Evolutionary conservation across 441 rosid genomes (phyloP), one percentile per base, ranked within the genome.

Genomic region (Arabidopsis lyrata): DNA sequence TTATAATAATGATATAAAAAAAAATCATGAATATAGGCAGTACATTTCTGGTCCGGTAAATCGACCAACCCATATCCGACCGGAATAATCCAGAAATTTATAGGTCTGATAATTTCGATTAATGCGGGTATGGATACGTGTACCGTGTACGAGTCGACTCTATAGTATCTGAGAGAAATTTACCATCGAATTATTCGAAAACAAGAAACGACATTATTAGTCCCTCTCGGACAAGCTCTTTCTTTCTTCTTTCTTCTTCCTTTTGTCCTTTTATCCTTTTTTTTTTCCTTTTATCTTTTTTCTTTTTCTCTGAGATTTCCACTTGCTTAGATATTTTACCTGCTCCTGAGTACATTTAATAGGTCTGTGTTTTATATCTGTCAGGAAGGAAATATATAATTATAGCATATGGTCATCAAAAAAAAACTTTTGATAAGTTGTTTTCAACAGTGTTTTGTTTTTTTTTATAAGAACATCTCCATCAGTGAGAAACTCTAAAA

Each of bases 221-320:
- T 11, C 47, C 7, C 16, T 58, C 38, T 70, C 18, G 5, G 7
- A 45, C 6, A 16, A 27, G 8, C 54, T 70, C 12, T 55, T 4
- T 44, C 27, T 32, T 53, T 72, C 11, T 4, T 44, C 27, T 32
- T 53, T 72, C 11, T 22, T 53, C 24, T 27, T 12, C 55, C 2
- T 42, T 62, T 41, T 72, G 55, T 53, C 36, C 18, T 62, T 45
- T 36, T 32, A 29, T 47, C 53, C 14, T 36, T 52, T 42, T 60
- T 47, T 44, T 0, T 29, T 16, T 12, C 36, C 18, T 62, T 45
- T 36, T 32, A 29, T 47, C 53, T 15, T 52, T 42, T 60, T 47
- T 44, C 1, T 29, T 16, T 12, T 52, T 14, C 48, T n/a, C 11
- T 14, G 38, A 44, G 57, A 20, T 54, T 20, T 24, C 15, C 24